phyloP scores from a whole-genome alignment of 495 filamentous ascomycete genomes.

The Penicillium psychrofluorescens region DNA sequence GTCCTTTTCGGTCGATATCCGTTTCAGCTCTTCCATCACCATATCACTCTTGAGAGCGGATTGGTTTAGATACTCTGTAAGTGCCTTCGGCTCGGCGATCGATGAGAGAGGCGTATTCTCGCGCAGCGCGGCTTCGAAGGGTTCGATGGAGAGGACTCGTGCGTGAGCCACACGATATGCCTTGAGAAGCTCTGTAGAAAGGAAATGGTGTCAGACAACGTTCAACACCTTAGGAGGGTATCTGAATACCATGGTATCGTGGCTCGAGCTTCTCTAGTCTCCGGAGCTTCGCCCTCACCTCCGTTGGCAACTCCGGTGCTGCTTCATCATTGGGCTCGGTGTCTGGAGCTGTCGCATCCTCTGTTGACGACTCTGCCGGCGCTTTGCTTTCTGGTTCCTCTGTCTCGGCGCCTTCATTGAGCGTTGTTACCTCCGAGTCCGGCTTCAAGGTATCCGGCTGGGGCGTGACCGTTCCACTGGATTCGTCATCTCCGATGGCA shows the following conservation, averaged over 20 bases:
- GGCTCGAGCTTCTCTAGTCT: slow-evolving; percentile 82
- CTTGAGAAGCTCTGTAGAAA: slow-evolving; percentile 65
- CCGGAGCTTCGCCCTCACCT: slow-evolving; percentile 58
- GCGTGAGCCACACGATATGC: slow-evolving; percentile 89
- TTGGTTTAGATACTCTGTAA: slow-evolving; percentile 93
- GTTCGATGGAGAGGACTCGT: slow-evolving; percentile 75
- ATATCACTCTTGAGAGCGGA: slow-evolving; percentile 79
- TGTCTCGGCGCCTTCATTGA: slow-evolving; percentile 15
- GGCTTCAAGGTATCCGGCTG: slow-evolving; percentile 26
- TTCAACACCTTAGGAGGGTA: too few relatives aligned
- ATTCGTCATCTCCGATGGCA: slow-evolving; percentile 70
- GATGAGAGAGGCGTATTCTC: slow-evolving; percentile 88
- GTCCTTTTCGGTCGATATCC: slow-evolving; percentile 75
- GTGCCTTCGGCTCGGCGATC: slow-evolving; percentile 73
- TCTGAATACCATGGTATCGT: slow-evolving; percentile 66
- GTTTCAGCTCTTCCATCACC: slow-evolving; percentile 87
- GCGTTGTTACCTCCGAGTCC: slow-evolving; percentile 12
- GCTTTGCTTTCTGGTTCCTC: slow-evolving; percentile 23
- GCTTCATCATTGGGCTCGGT: slow-evolving; percentile 14
- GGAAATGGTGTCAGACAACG: too few relatives aligned
- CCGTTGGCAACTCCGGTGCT: slow-evolving; percentile 59
- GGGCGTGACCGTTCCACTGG: slow-evolving; percentile 50
- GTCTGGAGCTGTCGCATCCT: slow-evolving; percentile 7
- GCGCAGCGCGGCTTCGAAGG: slow-evolving; percentile 81
- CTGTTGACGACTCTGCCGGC: slow-evolving; percentile 17